Evolutionary conservation across 495 filamentous ascomycete genomes (phyloP), one percentile per base, ranked within the genome.

Genomic region (Aspergillus conjunctus): DNA sequence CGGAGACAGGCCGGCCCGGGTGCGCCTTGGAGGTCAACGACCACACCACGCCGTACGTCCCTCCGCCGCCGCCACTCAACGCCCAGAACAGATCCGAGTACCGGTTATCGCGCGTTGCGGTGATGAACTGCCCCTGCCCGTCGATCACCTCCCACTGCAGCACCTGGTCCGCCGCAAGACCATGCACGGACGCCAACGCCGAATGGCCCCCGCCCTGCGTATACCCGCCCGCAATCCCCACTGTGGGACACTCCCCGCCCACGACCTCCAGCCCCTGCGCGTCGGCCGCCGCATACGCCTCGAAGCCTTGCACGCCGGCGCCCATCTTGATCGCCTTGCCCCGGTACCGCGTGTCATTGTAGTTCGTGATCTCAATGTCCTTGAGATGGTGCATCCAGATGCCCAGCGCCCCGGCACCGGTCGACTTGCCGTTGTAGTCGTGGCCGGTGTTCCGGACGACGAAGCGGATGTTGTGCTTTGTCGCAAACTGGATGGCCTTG

Each of bases 61-160:
- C 84, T 31, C 80, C 85, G n/a, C 87, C 87, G 14, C 87, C 87
- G 1, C 87, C 88, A 34, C 83, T 77, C 50, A 88, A 76, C 5
- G 88, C 88, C 86, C 85, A 89, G 69, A 86, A 89, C 9, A 90
- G 67, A 63, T 89, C 88, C 1, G 72, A 51, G 59, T 88, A 79
- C 64, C 83, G 72, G 48, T 76, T 80, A 17, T 68, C 80, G 49
- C 82, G 80, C 49, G 81, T 84, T 5, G 80, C 81, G 0, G 71
- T 81, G 18, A 87, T 56, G 11, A 84, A 61, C 26, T 66, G 64
- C 1, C 88, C 87, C 0, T 53, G 61, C 0, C 74, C 76, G 1
- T 81, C 84, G 4, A 90, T 80, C 0, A 90, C 73, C 59, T 87
- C 82, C 74, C 82, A 84, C 62, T 88, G 79, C 7, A 90, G 73